Conservation (phyloP, 1,284 basidiomycete genomes). For the Agaricales sp. region DNA sequence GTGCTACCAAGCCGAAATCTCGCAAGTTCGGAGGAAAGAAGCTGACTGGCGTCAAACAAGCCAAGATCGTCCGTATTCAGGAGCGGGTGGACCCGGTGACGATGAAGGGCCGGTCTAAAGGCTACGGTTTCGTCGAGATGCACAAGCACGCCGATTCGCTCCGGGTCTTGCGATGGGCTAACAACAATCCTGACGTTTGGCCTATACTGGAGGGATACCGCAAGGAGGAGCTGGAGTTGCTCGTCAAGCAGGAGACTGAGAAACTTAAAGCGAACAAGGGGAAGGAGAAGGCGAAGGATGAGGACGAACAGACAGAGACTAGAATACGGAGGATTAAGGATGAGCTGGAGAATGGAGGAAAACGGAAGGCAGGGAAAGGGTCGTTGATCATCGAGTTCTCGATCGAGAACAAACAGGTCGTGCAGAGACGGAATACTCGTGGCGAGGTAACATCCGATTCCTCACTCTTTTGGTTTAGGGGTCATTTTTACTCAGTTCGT, state of each 20-base stretch:
- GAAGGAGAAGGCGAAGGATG: constrained; percentile 34
- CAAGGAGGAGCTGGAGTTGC: constrained; percentile 68
- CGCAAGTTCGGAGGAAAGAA: constrained; percentile 20
- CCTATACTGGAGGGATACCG: constrained; percentile 72
- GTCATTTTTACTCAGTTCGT: neutral
- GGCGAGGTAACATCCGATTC: constrained; percentile 15
- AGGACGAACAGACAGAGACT: constrained; percentile 35
- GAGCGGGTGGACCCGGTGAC: constrained; percentile 86
- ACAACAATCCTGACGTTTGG: constrained; percentile 71
- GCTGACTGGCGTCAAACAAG: constrained; percentile 67
- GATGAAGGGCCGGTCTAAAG: constrained; percentile 80
- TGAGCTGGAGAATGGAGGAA: constrained; percentile 40
- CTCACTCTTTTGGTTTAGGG: neutral
- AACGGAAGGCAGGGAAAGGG: constrained; percentile 36
- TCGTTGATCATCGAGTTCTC: constrained; percentile 86
- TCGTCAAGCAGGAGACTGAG: constrained; percentile 50
- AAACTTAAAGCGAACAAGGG: constrained; percentile 22
- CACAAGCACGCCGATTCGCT: constrained; percentile 81
- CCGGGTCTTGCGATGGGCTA: constrained; percentile 87
- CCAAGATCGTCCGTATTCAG: constrained; percentile 81
- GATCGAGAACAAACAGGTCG: constrained; percentile 87
- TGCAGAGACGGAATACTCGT: constrained; percentile 51
- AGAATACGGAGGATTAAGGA: constrained; percentile 50
- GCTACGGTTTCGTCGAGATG: constrained; percentile 96
- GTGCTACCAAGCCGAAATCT: constrained; percentile 18